Evolutionary conservation across 2,329 filamentous ascomycete genomes (phyloP).

Genomic region (Neocucurbitaria cava): DNA sequence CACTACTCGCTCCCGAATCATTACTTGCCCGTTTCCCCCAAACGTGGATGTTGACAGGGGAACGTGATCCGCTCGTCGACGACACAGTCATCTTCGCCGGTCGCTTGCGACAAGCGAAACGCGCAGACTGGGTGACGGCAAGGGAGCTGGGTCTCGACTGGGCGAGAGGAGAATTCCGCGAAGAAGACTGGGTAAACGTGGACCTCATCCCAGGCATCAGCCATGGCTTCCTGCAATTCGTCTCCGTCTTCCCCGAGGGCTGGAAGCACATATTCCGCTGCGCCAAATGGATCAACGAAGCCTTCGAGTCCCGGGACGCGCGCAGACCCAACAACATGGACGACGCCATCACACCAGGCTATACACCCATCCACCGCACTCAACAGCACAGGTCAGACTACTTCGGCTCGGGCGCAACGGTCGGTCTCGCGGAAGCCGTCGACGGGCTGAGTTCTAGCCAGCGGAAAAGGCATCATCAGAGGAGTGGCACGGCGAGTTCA

Average conservation of each 20-base stretch:
- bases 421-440: conserved; percentile 82
- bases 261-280: conserved; percentile 86
- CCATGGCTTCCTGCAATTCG: conserved; percentile 94
- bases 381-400: conserved; percentile 68
- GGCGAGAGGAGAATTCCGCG: conserved; percentile 66
- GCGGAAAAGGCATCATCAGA: conserved; percentile 55
- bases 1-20: conserved; percentile 84
- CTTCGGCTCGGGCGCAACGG: conserved; percentile 66
- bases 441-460: conserved; percentile 53
- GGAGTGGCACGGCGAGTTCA: conserved; percentile 65
- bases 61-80: conserved; percentile 93
- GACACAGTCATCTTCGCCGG: conserved; percentile 97
- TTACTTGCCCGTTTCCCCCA: conserved; percentile 89
- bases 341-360: conserved; percentile 19
- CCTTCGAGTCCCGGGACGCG: conserved; percentile 67
- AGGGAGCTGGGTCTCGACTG: conserved; percentile 64
- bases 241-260: conserved; percentile 83
- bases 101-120: conserved; percentile 79
- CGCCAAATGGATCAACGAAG: conserved; percentile 79
- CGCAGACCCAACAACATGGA: conserved; percentile 34
- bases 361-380: conserved; percentile 10
- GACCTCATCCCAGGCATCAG: conserved; percentile 85
- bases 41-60: conserved; percentile 91
- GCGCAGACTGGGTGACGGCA: conserved; percentile 62
- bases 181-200: conserved; percentile 80